A percentile compares a stretch with the other conserved stretches of the same genome.
phyloP scores from a whole-genome alignment of 106 monocot species.

The Xerophyta viscosa region DNA sequence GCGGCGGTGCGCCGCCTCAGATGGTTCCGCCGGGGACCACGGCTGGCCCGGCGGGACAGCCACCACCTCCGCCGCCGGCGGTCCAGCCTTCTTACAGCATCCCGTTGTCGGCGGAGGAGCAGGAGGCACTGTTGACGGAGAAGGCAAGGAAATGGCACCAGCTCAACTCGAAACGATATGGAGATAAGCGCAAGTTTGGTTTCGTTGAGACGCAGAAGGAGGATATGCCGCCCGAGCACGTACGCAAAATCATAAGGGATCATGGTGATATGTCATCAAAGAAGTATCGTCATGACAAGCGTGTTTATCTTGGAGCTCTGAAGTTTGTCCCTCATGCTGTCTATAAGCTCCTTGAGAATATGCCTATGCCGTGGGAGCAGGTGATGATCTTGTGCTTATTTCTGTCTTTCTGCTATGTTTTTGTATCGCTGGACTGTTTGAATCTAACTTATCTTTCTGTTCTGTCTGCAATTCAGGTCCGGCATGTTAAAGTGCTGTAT shows the following conservation, averaged over 20 bases:
- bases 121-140: constrained; percentile 84
- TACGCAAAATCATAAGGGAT: constrained; percentile 97
- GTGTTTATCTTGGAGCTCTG: constrained; percentile 96
- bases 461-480: too few relatives aligned
- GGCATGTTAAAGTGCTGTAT: constrained; percentile 92
- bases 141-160: constrained; percentile 99
- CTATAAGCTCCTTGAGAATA: constrained; percentile 96
- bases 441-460: too few relatives aligned
- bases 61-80: constrained; percentile 52
- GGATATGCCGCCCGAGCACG: constrained; percentile 99
- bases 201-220: constrained; percentile 99
- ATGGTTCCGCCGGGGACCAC: constrained; percentile 37
- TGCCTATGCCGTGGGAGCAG: constrained; percentile 99
- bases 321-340: constrained; percentile 99
- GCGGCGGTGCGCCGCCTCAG: not conserved
- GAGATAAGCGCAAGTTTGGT: constrained; percentile 91
- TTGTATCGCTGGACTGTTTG: not conserved
- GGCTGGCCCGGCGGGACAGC: not conserved
- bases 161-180: constrained; percentile 93
- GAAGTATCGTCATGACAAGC: constrained; percentile 96
- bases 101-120: constrained; percentile 68
- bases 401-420: not conserved
- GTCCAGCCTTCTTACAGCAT: constrained; percentile 62
- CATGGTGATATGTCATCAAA: constrained; percentile 99
- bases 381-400: too few relatives aligned